phyloP scores from a whole-genome alignment of 2,329 filamentous ascomycete genomes.

The Ceratocystis colombiana region DNA sequence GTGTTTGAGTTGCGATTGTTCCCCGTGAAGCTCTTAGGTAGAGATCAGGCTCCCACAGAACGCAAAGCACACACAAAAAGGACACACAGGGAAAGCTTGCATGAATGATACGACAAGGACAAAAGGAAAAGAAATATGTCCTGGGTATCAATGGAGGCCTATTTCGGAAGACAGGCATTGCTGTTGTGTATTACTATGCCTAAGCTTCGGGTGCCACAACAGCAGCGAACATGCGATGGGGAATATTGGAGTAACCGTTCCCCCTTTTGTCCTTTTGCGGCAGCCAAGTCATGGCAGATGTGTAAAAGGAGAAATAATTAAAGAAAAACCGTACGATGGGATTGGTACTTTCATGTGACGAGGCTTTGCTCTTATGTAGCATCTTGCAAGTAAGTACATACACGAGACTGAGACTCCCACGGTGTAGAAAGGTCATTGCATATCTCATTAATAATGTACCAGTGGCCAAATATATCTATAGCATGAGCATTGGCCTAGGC shows the following conservation, averaged over 20 bases:
- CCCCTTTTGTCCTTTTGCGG: neutral
- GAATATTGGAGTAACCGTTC: neutral
- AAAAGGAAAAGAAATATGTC: neutral
- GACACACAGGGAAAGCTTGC: too few species aligned
- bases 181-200: neutral
- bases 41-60: too few species aligned
- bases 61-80: too few species aligned
- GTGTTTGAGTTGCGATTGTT: neutral
- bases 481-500: neutral
- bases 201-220: neutral
- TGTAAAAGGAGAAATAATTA: neutral
- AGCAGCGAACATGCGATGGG: conserved; percentile 7
- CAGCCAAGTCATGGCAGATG: neutral
- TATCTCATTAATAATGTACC: conserved; percentile 6
- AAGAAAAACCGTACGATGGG: neutral
- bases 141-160: neutral
- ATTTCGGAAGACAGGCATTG: neutral
- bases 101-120: too few species aligned
- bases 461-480: neutral
- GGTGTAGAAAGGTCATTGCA: neutral
- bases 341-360: neutral
- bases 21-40: neutral
- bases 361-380: neutral
- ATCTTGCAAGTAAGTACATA: neutral
- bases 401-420: neutral